Percentiles rank a stretch among this genome's conserved stretches.
Evolutionary conservation across 306 rosid species (phyloP).

Genomic region (Sicyos baderoa): DNA sequence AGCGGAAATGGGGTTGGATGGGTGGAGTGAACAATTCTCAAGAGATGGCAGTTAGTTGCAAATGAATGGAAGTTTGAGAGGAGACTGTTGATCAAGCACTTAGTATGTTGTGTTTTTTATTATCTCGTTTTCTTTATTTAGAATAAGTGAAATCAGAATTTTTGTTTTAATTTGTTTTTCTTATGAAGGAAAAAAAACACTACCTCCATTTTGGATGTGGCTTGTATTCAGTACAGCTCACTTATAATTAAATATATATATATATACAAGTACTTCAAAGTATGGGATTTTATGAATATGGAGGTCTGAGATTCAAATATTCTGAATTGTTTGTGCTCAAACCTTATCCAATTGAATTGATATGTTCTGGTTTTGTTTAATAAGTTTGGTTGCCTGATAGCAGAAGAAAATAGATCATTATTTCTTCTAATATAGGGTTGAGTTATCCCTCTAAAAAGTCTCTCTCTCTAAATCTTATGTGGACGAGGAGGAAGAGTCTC

Average conservation of each 20-base stretch:
- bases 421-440: too few species aligned
- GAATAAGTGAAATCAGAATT: neutral
- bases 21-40: neutral
- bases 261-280: neutral
- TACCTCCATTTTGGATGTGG: constrained; percentile 5
- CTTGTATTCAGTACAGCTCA: neutral
- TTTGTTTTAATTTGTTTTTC: neutral
- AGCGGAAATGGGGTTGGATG: neutral
- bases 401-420: too few species aligned
- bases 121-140: too few species aligned
- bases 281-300: neutral
- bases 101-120: neutral
- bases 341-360: neutral
- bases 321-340: neutral
- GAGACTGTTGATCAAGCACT: constrained; percentile 4
- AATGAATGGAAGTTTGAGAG: constrained; percentile 2
- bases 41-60: neutral
- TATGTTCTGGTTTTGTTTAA: neutral
- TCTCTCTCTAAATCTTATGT: too few species aligned
- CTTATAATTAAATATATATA: neutral
- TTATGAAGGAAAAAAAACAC: neutral
- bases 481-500: too few species aligned
- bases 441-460: too few species aligned
- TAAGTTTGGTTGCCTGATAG: neutral
- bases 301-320: neutral